Evolutionary conservation across 2,329 filamentous ascomycete species (phyloP).

Genomic region (Clathrospora elynae): DNA sequence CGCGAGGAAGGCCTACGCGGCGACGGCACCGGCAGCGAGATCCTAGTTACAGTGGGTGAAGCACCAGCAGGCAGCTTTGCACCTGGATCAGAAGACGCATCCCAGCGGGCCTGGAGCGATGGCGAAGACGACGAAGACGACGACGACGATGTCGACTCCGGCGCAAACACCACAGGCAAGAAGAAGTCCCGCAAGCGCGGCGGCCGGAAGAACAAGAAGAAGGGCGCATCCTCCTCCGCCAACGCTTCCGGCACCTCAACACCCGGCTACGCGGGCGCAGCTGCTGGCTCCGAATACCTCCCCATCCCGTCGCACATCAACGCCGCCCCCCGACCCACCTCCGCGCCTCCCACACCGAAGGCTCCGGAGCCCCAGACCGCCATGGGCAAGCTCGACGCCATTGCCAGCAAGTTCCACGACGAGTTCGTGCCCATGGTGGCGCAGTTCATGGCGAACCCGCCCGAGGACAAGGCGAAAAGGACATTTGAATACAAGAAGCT

Average conservation of each 20-base stretch:
- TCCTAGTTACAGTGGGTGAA: conserved; percentile 64
- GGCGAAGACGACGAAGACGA: conserved; percentile 51
- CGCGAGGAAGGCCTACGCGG: conserved; percentile 63
- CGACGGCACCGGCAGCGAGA: conserved; percentile 64
- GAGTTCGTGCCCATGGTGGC: conserved; percentile 69
- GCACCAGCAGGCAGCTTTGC: conserved; percentile 50
- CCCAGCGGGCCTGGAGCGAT: conserved; percentile 34
- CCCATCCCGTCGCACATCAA: conserved; percentile 45
- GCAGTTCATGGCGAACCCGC: conserved; percentile 66
- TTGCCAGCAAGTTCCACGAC: conserved; percentile 66
- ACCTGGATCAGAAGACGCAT: conserved; percentile 45
- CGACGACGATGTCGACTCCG: conserved; percentile 35
- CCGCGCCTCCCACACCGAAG: conserved; percentile 43
- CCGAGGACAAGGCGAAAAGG: conserved; percentile 64
- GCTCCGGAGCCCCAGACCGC: conserved; percentile 40
- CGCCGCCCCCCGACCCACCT: conserved; percentile 40
- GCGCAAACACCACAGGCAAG: conserved; percentile 37
- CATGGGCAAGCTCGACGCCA: conserved; percentile 67
- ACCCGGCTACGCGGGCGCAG: conserved; percentile 44
- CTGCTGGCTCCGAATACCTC: conserved; percentile 45
- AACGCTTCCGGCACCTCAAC: conserved; percentile 52
- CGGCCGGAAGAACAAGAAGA: conserved; percentile 54
- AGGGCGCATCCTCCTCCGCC: conserved; percentile 46
- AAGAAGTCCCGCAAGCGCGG: conserved; percentile 43
- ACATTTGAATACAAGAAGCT: conserved; percentile 76